These are phyloP conservation scores for Kodamaea kaohsiungensis DNA, from an alignment of 805 yeast species.

Conservation along the genomic window DNA sequence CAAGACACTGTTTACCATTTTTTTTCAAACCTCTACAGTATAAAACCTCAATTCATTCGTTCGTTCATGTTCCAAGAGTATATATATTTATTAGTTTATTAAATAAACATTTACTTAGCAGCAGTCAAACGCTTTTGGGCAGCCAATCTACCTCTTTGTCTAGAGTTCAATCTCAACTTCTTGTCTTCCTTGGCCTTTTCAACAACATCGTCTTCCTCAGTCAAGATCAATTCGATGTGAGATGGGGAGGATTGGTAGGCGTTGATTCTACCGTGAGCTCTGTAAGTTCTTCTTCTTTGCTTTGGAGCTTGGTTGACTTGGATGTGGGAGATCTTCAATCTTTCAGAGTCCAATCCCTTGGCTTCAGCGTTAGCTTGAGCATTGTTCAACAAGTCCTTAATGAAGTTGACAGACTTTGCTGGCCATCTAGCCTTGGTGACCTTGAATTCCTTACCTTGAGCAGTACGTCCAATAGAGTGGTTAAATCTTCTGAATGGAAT, in stretches of 20 bases:
- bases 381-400: slow-evolving; percentile 91
- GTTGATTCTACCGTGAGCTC: slow-evolving; percentile 99
- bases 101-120: slow-evolving; percentile 23
- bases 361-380: slow-evolving; percentile 99
- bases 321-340: slow-evolving; percentile 94
- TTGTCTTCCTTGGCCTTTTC: slow-evolving; percentile 81
- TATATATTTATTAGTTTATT: slow-evolving; percentile 10
- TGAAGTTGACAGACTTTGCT: slow-evolving; percentile 94
- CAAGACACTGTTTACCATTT: no score
- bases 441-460: slow-evolving; percentile 99
- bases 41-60: background rate
- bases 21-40: no score
- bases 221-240: slow-evolving; percentile 95
- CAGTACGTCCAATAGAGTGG: slow-evolving; percentile 97
- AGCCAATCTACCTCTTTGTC: slow-evolving; percentile 92
- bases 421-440: slow-evolving; percentile 99
- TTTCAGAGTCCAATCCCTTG: slow-evolving; percentile 95
- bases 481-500: slow-evolving; percentile 99
- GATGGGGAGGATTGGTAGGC: slow-evolving; percentile 99
- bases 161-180: slow-evolving; percentile 73
- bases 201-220: slow-evolving; percentile 93
- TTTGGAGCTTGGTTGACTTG: slow-evolving; percentile 99
- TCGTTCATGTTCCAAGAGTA: background rate
- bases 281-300: slow-evolving; percentile 99
- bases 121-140: slow-evolving; percentile 85